Evolutionary conservation across 257 asterid species (phyloP).

Genomic region (Solanum appendiculatum): DNA sequence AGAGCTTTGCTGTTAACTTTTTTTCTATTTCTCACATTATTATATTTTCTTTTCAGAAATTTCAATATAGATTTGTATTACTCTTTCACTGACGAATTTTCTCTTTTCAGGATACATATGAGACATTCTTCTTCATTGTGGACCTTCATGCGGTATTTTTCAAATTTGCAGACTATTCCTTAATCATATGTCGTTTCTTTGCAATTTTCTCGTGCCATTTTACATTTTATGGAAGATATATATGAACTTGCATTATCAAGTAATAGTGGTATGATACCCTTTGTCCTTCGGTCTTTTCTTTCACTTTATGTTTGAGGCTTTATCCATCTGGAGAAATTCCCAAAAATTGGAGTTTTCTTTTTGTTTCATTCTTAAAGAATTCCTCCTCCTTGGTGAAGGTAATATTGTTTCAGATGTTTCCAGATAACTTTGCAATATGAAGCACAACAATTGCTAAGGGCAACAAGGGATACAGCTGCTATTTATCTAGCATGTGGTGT

Average conservation of each 20-base stretch:
- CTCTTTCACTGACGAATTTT: neutral
- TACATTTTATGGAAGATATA: neutral
- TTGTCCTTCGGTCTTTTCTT: neutral
- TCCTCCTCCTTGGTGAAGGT: neutral
- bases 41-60: neutral
- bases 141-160: conserved; percentile 95
- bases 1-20: neutral
- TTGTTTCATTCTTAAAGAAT: neutral
- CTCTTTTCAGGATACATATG: conserved; percentile 71
- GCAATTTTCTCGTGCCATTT: neutral
- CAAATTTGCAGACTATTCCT: neutral
- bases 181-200: neutral
- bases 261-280: neutral
- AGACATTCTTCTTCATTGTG: conserved; percentile 90
- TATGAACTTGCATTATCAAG: neutral
- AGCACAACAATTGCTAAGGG: conserved; percentile 59
- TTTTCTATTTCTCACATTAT: neutral
- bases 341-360: neutral
- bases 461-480: conserved; percentile 93
- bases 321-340: neutral
- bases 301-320: neutral
- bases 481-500: conserved; percentile 97
- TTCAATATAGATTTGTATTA: neutral
- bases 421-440: conserved; percentile 92
- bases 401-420: conserved; percentile 1